A percentile compares a stretch with the other conserved stretches of the same genome.
Evolutionary conservation across 2,329 filamentous ascomycete species (phyloP).

Genomic region (Exserohilum rostratum): DNA sequence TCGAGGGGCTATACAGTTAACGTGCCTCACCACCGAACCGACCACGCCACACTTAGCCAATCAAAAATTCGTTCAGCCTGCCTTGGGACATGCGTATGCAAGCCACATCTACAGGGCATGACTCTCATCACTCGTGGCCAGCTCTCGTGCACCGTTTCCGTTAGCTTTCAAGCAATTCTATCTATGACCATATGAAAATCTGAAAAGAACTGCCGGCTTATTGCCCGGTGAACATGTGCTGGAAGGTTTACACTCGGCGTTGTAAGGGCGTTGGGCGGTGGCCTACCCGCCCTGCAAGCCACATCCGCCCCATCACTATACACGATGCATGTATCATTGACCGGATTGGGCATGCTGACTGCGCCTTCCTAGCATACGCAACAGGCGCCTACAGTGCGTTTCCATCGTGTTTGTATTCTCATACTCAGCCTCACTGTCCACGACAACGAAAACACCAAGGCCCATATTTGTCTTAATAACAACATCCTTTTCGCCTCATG

Average conservation of each 20-base stretch:
- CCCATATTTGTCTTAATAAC: constrained; percentile 10
- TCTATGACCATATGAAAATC: neutral
- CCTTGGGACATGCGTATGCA: neutral
- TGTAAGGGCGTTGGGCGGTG: neutral
- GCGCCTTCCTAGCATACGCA: constrained; percentile 3
- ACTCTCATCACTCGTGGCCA: neutral
- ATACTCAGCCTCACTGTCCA: constrained; percentile 24
- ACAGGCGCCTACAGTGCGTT: constrained; percentile 8
- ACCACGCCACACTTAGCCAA: neutral
- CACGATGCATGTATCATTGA: neutral
- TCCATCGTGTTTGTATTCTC: constrained; percentile 7
- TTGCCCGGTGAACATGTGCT: neutral
- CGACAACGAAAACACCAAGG: constrained; percentile 13
- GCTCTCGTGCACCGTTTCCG: neutral
- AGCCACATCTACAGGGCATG: neutral
- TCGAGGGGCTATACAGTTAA: neutral
- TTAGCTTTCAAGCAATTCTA: neutral
- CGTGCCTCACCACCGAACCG: neutral
- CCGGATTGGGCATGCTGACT: neutral
- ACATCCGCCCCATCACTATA: constrained; percentile 4
- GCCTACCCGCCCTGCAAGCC: constrained; percentile 9
- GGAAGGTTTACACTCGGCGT: neutral
- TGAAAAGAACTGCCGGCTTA: constrained; percentile 3
- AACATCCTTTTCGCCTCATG: constrained; percentile 9
- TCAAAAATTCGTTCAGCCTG: neutral